Conservation (phyloP, 306 rosid species). For the Casuarina equisetifolia region DNA sequence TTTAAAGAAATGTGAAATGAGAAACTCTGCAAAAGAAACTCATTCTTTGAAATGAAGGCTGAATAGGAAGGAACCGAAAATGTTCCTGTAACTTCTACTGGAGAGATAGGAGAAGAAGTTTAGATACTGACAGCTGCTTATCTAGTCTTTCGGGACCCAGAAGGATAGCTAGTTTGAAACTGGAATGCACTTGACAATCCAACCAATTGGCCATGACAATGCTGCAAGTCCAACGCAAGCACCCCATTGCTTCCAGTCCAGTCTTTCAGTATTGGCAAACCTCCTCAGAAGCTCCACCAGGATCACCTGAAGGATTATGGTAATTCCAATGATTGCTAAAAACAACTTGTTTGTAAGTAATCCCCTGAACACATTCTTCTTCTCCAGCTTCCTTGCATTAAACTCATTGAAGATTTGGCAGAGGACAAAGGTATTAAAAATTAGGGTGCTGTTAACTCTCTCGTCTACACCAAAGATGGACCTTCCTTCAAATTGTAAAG, state of each 20-base stretch:
- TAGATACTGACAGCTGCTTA: neutral
- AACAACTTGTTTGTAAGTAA: conserved; percentile 24
- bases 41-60: neutral
- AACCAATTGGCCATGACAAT: conserved; percentile 35
- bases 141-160: neutral
- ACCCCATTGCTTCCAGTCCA: conserved; percentile 32
- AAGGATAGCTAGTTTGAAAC: conserved; percentile 6
- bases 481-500: conserved; percentile 24
- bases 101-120: neutral
- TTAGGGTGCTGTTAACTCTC: conserved; percentile 25
- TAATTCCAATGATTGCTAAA: conserved; percentile 24
- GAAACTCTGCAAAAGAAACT: neutral
- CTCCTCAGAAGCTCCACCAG: conserved; percentile 32
- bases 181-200: conserved; percentile 24
- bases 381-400: conserved; percentile 33
- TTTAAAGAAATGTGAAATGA: neutral
- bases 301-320: conserved; percentile 22
- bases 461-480: conserved; percentile 28
- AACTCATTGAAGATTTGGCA: conserved; percentile 32
- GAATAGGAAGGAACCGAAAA: neutral
- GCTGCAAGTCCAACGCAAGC: conserved; percentile 29
- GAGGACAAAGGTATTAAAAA: conserved; percentile 31
- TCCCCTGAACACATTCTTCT: conserved; percentile 31
- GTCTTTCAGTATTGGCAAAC: conserved; percentile 29
- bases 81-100: neutral